Conservation (phyloP, 768 basidiomycete genomes). For the Tulasnella sp. region DNA sequence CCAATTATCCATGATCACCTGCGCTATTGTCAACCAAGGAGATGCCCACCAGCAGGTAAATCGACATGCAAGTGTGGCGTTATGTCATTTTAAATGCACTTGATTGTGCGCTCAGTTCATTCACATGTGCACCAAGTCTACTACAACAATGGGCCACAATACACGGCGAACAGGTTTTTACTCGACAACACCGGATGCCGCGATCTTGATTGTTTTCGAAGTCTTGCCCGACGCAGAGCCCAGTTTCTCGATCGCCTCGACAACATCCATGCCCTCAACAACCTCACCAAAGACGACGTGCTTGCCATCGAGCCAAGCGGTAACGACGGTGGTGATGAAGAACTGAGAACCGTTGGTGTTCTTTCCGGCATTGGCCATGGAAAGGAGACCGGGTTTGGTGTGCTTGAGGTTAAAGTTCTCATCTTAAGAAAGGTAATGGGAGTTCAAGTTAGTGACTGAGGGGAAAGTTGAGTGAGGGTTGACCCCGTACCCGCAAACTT, state of each 20-base stretch:
- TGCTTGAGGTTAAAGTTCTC: slow-evolving; percentile 49
- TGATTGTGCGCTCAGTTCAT: background rate
- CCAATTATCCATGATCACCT: too few species aligned
- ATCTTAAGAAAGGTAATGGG: slow-evolving; percentile 40
- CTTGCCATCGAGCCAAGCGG: slow-evolving; percentile 50
- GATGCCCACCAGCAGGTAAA: too few species aligned
- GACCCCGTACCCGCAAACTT: slow-evolving; percentile 44
- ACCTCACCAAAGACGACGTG: slow-evolving; percentile 55
- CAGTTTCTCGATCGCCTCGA: slow-evolving; percentile 44
- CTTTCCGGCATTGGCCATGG: slow-evolving; percentile 57
- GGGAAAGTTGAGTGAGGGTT: slow-evolving; percentile 70
- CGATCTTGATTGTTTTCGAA: slow-evolving; percentile 41
- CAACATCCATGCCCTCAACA: slow-evolving; percentile 48
- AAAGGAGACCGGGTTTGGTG: slow-evolving; percentile 50
- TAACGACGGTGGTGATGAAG: slow-evolving; percentile 48
- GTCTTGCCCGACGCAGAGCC: slow-evolving; percentile 44
- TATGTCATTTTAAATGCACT: background rate
- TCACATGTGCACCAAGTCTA: background rate
- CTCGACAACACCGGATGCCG: slow-evolving; percentile 39
- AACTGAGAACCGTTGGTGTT: slow-evolving; percentile 57
- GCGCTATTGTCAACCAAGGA: too few species aligned
- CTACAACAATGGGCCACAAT: background rate
- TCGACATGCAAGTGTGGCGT: too few species aligned
- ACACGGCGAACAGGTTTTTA: background rate
- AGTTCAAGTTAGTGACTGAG: slow-evolving; percentile 40